A percentile compares a stretch with the other conserved stretches of the same genome.
Evolutionary conservation across 2,329 filamentous ascomycete genomes (phyloP).

Genomic region (Monosporascus sp.): DNA sequence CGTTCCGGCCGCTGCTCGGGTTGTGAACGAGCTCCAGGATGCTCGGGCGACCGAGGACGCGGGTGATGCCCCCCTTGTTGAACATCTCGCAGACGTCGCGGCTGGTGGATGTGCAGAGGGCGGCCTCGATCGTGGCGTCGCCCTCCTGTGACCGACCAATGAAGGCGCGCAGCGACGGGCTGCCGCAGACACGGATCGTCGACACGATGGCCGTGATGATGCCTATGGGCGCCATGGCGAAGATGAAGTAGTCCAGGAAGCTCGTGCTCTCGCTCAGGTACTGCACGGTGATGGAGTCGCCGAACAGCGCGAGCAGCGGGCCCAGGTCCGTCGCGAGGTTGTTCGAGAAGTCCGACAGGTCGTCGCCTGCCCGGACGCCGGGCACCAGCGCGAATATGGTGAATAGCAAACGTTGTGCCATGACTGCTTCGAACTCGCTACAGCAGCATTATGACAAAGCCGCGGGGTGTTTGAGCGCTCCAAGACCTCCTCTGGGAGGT

Average conservation of each 20-base stretch:
- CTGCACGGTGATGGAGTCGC: constrained; percentile 21
- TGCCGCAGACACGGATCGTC: constrained; percentile 21
- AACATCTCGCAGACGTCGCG: constrained; percentile 33
- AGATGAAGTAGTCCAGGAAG: constrained; percentile 26
- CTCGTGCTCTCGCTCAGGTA: constrained; percentile 24
- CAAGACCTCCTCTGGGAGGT: too few species aligned
- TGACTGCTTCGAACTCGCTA: not conserved
- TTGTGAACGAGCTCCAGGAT: constrained; percentile 24
- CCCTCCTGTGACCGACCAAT: constrained; percentile 34
- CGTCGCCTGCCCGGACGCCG: not conserved
- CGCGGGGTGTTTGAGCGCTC: too few species aligned
- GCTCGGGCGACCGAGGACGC: constrained; percentile 27
- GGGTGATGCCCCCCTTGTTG: constrained; percentile 24
- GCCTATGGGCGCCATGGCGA: constrained; percentile 31
- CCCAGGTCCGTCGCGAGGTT: constrained; percentile 30
- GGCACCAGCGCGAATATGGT: not conserved
- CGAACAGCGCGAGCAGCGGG: constrained; percentile 31
- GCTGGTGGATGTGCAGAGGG: constrained; percentile 35
- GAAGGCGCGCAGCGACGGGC: constrained; percentile 27
- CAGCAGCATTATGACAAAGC: too few species aligned
- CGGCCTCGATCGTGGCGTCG: constrained; percentile 26
- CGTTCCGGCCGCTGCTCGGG: not conserved
- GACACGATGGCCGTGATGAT: constrained; percentile 33
- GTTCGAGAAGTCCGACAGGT: constrained; percentile 24
- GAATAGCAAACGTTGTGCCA: not conserved